These are phyloP conservation scores for Capronia americana DNA, from an alignment of 2,329 filamentous ascomycete genomes.

Conservation along the genomic window DNA sequence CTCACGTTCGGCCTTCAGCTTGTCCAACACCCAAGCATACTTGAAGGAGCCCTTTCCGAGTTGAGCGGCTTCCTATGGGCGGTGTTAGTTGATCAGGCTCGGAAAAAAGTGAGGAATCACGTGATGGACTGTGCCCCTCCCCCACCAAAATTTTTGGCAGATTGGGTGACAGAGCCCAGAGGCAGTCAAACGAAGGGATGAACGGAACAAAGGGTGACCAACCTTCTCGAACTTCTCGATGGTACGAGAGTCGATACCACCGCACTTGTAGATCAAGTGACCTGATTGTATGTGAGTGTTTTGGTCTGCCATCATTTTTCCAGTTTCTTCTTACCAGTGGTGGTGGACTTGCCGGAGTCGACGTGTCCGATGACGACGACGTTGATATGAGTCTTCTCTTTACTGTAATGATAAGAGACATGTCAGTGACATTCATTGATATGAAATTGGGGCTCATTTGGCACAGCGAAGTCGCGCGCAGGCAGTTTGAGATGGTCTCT, in stretches of 20 bases:
- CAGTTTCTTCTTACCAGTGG: slow-evolving; percentile 71
- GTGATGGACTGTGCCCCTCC: slow-evolving; percentile 45
- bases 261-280: slow-evolving; percentile 99
- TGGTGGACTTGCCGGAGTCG: slow-evolving; percentile 99
- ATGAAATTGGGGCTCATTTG: slow-evolving; percentile 23
- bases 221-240: slow-evolving; percentile 99
- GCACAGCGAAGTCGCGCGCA: slow-evolving; percentile 25
- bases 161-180: slow-evolving; percentile 37
- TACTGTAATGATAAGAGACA: slow-evolving; percentile 63
- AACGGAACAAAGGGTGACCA: slow-evolving; percentile 48
- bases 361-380: slow-evolving; percentile 99
- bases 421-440: slow-evolving; percentile 37
- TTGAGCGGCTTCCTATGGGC: slow-evolving; percentile 88
- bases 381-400: slow-evolving; percentile 96
- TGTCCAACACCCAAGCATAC: slow-evolving; percentile 99
- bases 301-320: slow-evolving; percentile 39
- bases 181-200: slow-evolving; percentile 17
- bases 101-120: slow-evolving; percentile 27
- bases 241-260: slow-evolving; percentile 99
- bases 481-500: slow-evolving; percentile 45
- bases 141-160: slow-evolving; percentile 42
- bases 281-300: slow-evolving; percentile 57
- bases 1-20: slow-evolving; percentile 99
- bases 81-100: slow-evolving; percentile 19
- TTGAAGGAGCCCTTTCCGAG: slow-evolving; percentile 99